phyloP scores from a whole-genome alignment of 106 monocot genomes.

The Vanilla planifolia region DNA sequence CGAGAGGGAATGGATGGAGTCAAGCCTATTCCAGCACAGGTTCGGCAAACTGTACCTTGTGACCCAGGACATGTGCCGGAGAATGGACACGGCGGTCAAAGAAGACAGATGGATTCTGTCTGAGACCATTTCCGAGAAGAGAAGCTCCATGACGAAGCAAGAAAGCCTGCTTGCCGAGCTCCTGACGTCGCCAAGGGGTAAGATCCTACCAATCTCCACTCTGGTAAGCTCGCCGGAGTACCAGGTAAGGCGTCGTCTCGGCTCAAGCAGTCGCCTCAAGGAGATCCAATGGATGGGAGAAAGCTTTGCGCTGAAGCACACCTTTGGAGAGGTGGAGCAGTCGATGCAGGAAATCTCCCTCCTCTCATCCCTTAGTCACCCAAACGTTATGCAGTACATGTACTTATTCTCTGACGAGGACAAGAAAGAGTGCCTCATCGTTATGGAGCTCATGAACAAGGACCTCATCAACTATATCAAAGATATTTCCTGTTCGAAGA shows the following conservation, averaged over 20 bases:
- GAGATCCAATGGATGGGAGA: slow-evolving; percentile 83
- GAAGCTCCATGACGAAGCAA: slow-evolving; percentile 21
- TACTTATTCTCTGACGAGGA: slow-evolving; percentile 68
- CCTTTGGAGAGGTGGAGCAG: slow-evolving; percentile 44
- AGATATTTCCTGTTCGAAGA: slow-evolving; percentile 31
- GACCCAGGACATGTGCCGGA: slow-evolving; percentile 26
- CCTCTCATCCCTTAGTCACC: slow-evolving; percentile 51
- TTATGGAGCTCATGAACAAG: slow-evolving; percentile 69
- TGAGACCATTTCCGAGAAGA: slow-evolving; percentile 30
- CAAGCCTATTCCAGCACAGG: slow-evolving; percentile 37
- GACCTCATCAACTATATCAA: slow-evolving; percentile 48
- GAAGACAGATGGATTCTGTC: slow-evolving; percentile 58
- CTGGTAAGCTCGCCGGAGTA: slow-evolving; percentile 39
- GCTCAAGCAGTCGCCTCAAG: slow-evolving; percentile 31
- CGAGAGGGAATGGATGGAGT: slow-evolving; percentile 57
- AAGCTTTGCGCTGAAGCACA: slow-evolving; percentile 59
- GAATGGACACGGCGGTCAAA: slow-evolving; percentile 25
- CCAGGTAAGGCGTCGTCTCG: slow-evolving; percentile 46
- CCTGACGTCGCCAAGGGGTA: slow-evolving; percentile 32
- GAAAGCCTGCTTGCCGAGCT: slow-evolving; percentile 41
- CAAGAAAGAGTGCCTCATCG: slow-evolving; percentile 56
- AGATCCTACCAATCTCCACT: slow-evolving; percentile 34
- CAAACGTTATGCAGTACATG: slow-evolving; percentile 46
- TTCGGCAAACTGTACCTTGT: slow-evolving; percentile 39
- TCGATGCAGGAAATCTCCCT: slow-evolving; percentile 28